Evolutionary conservation across 2,329 filamentous ascomycete species (phyloP).

Genomic region (Nannizzia gypsea): DNA sequence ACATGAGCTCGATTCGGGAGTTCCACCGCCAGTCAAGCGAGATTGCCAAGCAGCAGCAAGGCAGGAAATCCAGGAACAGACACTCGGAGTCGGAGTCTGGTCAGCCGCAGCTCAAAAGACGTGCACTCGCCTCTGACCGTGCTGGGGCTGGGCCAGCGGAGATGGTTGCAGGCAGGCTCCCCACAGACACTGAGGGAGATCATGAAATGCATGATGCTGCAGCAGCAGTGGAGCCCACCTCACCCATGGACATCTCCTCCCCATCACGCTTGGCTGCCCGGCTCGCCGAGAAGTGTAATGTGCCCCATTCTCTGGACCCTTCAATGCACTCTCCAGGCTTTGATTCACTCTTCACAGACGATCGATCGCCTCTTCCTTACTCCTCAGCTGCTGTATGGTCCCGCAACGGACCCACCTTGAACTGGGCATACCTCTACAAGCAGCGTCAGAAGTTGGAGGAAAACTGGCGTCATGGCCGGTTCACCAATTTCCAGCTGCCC

Average conservation of each 20-base stretch:
- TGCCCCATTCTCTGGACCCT: not conserved
- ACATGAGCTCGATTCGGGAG: slow-evolving; percentile 50
- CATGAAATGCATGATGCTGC: slow-evolving; percentile 35
- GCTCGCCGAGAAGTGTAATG: not conserved
- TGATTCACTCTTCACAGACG: not conserved
- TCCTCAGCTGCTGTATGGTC: not conserved
- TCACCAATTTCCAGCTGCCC: slow-evolving; percentile 77
- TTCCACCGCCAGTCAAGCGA: slow-evolving; percentile 49
- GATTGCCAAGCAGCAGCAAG: slow-evolving; percentile 19
- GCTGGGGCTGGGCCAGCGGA: slow-evolving; percentile 21
- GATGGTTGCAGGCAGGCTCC: slow-evolving; percentile 14
- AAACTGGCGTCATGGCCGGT: slow-evolving; percentile 81
- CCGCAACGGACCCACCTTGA: slow-evolving; percentile 44
- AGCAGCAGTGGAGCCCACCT: slow-evolving; percentile 10
- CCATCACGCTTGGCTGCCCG: not conserved
- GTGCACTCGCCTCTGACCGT: slow-evolving; percentile 36
- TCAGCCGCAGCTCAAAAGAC: slow-evolving; percentile 43
- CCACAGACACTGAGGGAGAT: slow-evolving; percentile 29
- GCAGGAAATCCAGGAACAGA: slow-evolving; percentile 37
- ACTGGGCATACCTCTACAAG: slow-evolving; percentile 89
- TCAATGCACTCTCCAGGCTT: not conserved
- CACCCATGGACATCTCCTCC: not conserved
- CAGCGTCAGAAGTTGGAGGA: slow-evolving; percentile 73
- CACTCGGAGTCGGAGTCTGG: slow-evolving; percentile 38
- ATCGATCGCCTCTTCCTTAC: not conserved